Evolutionary conservation across 2,329 filamentous ascomycete species (phyloP), one percentile per base, ranked within the genome.

Genomic region (Hypoxylon sp.): DNA sequence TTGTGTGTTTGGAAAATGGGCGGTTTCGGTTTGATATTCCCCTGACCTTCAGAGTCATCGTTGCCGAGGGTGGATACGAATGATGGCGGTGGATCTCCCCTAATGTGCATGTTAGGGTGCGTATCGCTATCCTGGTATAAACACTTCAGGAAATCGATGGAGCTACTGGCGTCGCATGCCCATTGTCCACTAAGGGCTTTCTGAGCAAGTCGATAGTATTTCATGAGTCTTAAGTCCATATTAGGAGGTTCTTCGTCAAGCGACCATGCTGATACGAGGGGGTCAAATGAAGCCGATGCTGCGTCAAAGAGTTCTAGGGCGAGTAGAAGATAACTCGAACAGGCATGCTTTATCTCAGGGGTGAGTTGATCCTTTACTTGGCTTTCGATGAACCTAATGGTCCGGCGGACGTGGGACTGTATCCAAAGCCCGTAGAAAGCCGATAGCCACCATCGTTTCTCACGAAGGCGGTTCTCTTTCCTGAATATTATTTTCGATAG

Each of bases 361-460:
- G 28, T 58, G 7, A 66, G 53, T 36, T 59, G 52, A 19, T 43
- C 32, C 23, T 63, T 50, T 5, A 64, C 51, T 21, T 66, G 49
- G 19, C 6, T 36, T 25, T 65, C 60, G 0, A 69, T 13, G 11
- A 68, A 66, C n/a, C 36, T 63, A 6, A 72, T 66, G 19, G 63
- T 46, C 23, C 62, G 69, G n/a, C 69, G 67, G 25, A 72, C 69
- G 45, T 64, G 61, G 25, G 67, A 70, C 34, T 72, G 69, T 17
- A 72, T 67, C 67, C 67, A 72, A 10, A 72, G 61, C 14, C 67
- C 59, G 23, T 72, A 72, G 46, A 72, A 72, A 36, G 57, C 55
- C 17, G 69, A 72, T 11, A 72, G n/a, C 69, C 69, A 72, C 69
- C 69, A 72, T 65, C 64, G 56, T 48, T 65, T 72, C 23, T 70